Evolutionary conservation across 1,139 yeast species (phyloP), one percentile per base, ranked within the genome.

Genomic region (Casaregolazyma suthepensis): DNA sequence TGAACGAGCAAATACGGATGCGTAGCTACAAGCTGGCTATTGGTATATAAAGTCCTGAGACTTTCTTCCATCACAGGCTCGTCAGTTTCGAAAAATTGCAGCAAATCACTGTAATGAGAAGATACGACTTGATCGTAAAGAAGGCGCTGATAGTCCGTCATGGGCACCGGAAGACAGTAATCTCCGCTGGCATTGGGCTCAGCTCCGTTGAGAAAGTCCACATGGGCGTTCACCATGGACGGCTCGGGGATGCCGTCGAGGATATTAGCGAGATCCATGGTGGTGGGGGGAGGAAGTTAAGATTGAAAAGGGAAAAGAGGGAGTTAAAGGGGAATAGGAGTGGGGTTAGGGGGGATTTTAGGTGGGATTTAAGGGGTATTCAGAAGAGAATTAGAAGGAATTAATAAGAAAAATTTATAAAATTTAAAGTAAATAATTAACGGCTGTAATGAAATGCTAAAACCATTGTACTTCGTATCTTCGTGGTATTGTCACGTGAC

Each of bases 121-220:
- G 96, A 87, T 6, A 93, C 87, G 29, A 93, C 90, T 66, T 90
- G 96, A 70, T 91, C 96, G n/a, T 93, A 87, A 52, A 93, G 76
- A 64, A 89, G 95, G 63, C 84, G 85, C 66, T 93, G 98, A 61
- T 88, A 86, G 58, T 87, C 90, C 56, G 87, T 82, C 85, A 91
- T 83, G 2, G 96, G 91, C 4, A 95, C 87, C 0, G 96, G 89
- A 45, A 91, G 74, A 67, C 82, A 79, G 67, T 88, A 89, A 62
- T 87, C 96, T 9, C 91, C 87, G 1, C 84, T 78, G 3, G 68
- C 6, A 71, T 70, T 65, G 9, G 51, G 51, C 22, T 48, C 51
- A 18, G 29, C 35, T 19, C 57, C 59, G 22, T 50, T 50, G 17
- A 55, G 50, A 43, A 56, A 54, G 10, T 55, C 57, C 40, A 55